Conservation (phyloP, 345 rosid species). For the Citrus hindsii region DNA sequence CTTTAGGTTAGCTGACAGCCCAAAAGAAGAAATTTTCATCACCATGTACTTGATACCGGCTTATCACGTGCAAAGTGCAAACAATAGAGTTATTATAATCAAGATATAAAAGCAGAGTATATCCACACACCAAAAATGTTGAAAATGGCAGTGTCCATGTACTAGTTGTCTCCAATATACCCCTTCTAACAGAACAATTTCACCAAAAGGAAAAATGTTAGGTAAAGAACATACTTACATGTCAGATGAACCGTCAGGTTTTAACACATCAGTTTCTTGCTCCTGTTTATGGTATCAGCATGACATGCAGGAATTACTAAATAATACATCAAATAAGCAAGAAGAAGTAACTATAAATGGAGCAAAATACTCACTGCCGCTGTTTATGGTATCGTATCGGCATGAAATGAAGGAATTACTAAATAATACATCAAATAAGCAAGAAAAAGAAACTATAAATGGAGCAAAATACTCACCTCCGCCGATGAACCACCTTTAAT, state of each 20-base stretch:
- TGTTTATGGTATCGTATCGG: constrained; percentile 3
- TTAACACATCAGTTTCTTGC: constrained; percentile 31
- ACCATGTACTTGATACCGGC: not conserved
- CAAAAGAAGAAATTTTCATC: not conserved
- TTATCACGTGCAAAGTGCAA: not conserved
- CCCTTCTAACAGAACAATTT: not conserved
- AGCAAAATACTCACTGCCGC: constrained; percentile 25
- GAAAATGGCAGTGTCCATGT: not conserved
- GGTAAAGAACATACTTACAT: constrained; percentile 33
- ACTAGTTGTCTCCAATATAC: not conserved
- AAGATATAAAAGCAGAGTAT: not conserved
- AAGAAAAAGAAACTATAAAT: constrained; percentile 15
- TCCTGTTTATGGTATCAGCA: constrained; percentile 30
- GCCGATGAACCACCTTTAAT: constrained; percentile 25
- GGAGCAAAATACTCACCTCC: constrained; percentile 23
- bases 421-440: constrained; percentile 4
- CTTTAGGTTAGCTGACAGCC: not conserved
- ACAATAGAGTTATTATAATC: not conserved
- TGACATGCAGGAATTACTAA: not conserved
- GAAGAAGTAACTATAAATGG: constrained; percentile 15
- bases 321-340: constrained; percentile 2
- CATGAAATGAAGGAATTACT: not conserved
- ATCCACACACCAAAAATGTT: not conserved
- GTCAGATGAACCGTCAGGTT: constrained; percentile 34
- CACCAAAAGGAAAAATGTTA: not conserved